Percentiles rank a stretch among this genome's conserved stretches.
Conservation (phyloP, 345 rosid species). For the Adansonia digitata region DNA sequence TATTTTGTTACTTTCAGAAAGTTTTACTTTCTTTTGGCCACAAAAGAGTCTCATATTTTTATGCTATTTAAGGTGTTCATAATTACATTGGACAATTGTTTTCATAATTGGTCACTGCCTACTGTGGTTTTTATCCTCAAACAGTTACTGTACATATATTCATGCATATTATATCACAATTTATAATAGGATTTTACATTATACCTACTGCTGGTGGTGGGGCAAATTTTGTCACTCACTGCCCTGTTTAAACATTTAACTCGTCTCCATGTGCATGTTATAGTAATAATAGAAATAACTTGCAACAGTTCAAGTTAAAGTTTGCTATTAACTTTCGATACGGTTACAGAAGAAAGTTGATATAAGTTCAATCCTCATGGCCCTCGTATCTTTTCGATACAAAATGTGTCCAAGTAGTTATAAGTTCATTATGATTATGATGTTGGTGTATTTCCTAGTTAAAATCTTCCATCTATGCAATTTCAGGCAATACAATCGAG, state of each 20-base stretch:
- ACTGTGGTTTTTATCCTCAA: neutral
- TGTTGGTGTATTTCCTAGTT: neutral
- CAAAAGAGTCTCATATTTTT: neutral
- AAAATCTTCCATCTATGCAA: neutral
- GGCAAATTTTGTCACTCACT: neutral
- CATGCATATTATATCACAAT: neutral
- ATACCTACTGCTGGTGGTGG: neutral
- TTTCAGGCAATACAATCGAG: slow-evolving; percentile 44
- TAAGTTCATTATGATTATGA: neutral
- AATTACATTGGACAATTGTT: neutral
- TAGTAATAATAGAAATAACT: neutral
- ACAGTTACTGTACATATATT: neutral
- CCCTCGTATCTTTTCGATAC: neutral
- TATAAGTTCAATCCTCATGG: neutral
- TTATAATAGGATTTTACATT: neutral
- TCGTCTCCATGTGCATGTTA: neutral
- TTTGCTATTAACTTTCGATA: neutral
- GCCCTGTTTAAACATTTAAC: neutral
- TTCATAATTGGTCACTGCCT: neutral
- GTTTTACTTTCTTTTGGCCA: neutral
- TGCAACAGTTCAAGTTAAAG: neutral
- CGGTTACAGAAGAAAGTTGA: neutral
- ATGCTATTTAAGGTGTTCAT: neutral
- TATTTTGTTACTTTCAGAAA: neutral
- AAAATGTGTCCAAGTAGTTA: neutral